Base-by-base conservation (phyloP, 139 green algal genomes). In the Ulvella scutata region DNA sequence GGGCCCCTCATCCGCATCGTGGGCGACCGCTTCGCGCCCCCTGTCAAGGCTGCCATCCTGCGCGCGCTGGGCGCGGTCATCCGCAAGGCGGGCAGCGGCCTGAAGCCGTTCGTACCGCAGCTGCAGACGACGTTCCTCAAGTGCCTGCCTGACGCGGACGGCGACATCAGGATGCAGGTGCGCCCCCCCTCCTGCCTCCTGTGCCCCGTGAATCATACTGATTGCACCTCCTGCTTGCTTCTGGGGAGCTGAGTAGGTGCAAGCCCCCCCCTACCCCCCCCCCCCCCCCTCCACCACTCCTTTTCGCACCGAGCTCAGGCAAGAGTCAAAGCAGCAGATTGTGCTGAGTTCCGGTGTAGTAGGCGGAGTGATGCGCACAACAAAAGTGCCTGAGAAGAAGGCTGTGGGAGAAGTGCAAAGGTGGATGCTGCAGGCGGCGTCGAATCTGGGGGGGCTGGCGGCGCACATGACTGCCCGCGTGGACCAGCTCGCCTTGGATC, bases 91-190 rank as follows among this genome's bases (percentile, higher is more conserved):
- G 92, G 94, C 4, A n/a, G 85, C 21, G 88, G 80, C 3, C 86
- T 98, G 28, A 95, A 95, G 84, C 92, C 92, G 9, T 98, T 99
- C 78, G 88, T 97, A 76, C 90, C 94, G n/a, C 93, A 97, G 85
- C 88, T 99, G 73, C 94, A 99, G 84, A 97, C 94, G 43, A 98
- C 92, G 10, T 99, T 98, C 86, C 76, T 97, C 43, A 97, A 97
- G 84, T 97, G 91, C 83, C 86, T 99, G 29, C 77, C 84, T 26
- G 94, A 99, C 86, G 79, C 78, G 38, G 82, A 83, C 40, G 26
- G 34, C 13, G 43, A 78, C 21, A 34, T 67, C 51, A n/a, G 51
- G 51, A n/a, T 67, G 51, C 51, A 67, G 51, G 51, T 67, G 51
- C 33, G 51, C 51, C 20, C 13, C 51, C 20, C 7, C 51, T 67